Conservation (phyloP, 164 flowering plant genomes). For the Piper betle region DNA sequence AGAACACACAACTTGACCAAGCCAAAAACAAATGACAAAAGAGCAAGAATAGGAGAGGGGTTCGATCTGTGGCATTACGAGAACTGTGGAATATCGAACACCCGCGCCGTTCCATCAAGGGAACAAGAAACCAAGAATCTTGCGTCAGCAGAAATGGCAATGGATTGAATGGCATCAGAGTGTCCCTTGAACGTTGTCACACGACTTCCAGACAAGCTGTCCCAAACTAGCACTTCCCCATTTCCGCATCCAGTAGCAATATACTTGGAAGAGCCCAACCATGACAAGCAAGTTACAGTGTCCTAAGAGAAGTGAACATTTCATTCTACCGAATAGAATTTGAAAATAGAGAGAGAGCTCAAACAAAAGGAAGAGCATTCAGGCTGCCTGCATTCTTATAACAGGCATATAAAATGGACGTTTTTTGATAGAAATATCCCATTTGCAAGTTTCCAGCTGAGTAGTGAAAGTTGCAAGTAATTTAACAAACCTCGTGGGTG, state of each 20-base stretch:
- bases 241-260: slow-evolving; percentile 67
- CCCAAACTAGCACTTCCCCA: slow-evolving; percentile 79
- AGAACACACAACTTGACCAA: no score
- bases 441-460: no score
- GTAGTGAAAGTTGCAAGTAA: no score
- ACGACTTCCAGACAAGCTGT: slow-evolving; percentile 68
- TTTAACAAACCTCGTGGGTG: slow-evolving; percentile 54
- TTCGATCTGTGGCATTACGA: neutral
- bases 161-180: slow-evolving; percentile 41
- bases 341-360: neutral
- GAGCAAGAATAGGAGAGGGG: no score
- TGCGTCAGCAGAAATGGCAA: slow-evolving; percentile 37
- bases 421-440: no score
- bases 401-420: neutral
- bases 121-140: slow-evolving; percentile 68
- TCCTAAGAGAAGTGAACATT: slow-evolving; percentile 28
- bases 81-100: slow-evolving; percentile 51
- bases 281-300: slow-evolving; percentile 59
- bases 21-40: no score
- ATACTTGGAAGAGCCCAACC: slow-evolving; percentile 56
- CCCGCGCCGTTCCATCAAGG: slow-evolving; percentile 63
- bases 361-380: no score
- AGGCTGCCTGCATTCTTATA: no score
- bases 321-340: neutral
- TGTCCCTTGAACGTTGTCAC: slow-evolving; percentile 59